A percentile compares a stretch with the other conserved stretches of the same genome.
phyloP scores from a whole-genome alignment of 2,329 filamentous ascomycete species.

The Diaporthe sp. region DNA sequence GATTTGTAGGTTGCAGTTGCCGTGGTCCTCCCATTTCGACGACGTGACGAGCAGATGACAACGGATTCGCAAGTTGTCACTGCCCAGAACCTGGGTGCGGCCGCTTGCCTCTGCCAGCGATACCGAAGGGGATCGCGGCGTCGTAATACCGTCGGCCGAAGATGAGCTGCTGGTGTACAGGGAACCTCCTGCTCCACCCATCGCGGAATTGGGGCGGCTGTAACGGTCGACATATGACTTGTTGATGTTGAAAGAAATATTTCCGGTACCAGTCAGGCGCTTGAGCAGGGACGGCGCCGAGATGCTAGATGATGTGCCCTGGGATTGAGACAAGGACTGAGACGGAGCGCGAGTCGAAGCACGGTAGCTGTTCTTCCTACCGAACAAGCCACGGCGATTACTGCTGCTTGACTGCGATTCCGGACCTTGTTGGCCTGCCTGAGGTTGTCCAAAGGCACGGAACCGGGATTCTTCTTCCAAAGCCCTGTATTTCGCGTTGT shows the following conservation, averaged over 20 bases:
- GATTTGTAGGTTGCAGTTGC: constrained; percentile 86
- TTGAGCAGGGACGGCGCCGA: constrained; percentile 84
- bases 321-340: constrained; percentile 76
- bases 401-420: constrained; percentile 59
- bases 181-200: constrained; percentile 68
- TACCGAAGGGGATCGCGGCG: constrained; percentile 70
- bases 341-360: constrained; percentile 73
- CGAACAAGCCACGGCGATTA: constrained; percentile 70
- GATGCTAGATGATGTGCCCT: constrained; percentile 75
- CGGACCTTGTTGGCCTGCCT: constrained; percentile 63
- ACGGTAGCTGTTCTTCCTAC: constrained; percentile 75
- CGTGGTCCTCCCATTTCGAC: constrained; percentile 92
- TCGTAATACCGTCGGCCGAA: constrained; percentile 62
- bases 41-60: constrained; percentile 84
- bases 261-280: constrained; percentile 79
- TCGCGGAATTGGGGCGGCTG: constrained; percentile 64
- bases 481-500: constrained; percentile 89
- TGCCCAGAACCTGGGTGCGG: constrained; percentile 71
- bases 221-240: constrained; percentile 79
- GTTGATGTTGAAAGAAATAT: constrained; percentile 83
- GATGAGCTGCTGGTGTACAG: constrained; percentile 73
- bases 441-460: constrained; percentile 78
- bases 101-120: constrained; percentile 66
- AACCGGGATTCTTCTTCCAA: constrained; percentile 77
- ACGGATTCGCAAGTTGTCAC: constrained; percentile 86